These are phyloP conservation scores for Russula ochroleuca DNA, from an alignment of 768 basidiomycete species.

Conservation along the genomic window DNA sequence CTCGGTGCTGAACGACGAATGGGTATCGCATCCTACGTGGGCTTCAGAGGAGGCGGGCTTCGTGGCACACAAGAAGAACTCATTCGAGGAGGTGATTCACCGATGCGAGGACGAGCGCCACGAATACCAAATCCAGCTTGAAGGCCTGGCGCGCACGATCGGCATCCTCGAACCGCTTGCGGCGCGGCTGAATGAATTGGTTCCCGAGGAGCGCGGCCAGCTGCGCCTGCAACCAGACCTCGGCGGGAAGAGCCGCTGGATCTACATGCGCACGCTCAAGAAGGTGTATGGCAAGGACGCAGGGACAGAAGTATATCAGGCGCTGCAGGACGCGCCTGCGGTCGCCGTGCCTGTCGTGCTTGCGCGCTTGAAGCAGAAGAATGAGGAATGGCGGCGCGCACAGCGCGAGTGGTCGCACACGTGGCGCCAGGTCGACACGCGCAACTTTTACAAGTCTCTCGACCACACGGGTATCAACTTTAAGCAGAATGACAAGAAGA, in stretches of 20 bases:
- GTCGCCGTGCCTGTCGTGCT: conserved; percentile 92
- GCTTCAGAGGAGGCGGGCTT: conserved; percentile 95
- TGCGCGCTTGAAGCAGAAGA: conserved; percentile 81
- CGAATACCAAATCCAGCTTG: conserved; percentile 94
- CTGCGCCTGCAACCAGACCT: conserved; percentile 85
- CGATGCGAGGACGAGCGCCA: conserved; percentile 98
- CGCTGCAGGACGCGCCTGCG: conserved; percentile 86
- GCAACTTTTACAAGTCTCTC: conserved; percentile 97
- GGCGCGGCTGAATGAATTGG: conserved; percentile 82
- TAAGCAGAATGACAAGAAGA: conserved; percentile 95
- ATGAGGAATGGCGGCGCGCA: conserved; percentile 94
- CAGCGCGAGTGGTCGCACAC: conserved; percentile 95
- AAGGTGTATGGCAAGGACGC: conserved; percentile 87
- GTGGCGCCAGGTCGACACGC: conserved; percentile 94
- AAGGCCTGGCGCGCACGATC: conserved; percentile 86
- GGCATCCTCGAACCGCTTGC: conserved; percentile 85
- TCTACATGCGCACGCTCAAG: conserved; percentile 91
- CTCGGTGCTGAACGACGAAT: conserved; percentile 93
- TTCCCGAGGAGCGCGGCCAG: conserved; percentile 71
- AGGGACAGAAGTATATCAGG: conserved; percentile 70
- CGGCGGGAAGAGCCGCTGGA: conserved; percentile 79
- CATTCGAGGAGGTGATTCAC: conserved; percentile 92
- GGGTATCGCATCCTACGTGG: conserved; percentile 99
- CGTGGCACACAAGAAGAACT: conserved; percentile 93
- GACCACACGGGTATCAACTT: conserved; percentile 95